Evolutionary conservation across 768 basidiomycete genomes (phyloP).

Genomic region (Chlorophyllum brunneum): DNA sequence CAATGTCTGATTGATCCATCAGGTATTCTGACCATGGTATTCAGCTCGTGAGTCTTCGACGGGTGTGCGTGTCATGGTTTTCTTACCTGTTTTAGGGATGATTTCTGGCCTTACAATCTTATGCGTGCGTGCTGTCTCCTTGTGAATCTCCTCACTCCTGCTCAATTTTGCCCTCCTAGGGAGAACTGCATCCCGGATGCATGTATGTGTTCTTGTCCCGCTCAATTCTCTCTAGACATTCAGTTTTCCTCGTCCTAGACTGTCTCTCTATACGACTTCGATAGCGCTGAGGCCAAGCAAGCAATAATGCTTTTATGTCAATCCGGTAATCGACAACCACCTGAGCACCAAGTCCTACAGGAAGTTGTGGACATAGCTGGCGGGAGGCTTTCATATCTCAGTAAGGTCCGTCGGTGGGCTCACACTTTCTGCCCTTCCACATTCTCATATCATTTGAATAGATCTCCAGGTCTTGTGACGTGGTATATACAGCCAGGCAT

Average conservation of each 20-base stretch:
- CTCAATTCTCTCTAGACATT: background rate
- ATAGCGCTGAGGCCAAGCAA: background rate
- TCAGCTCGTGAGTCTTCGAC: conserved; percentile 55
- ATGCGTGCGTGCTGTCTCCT: conserved; percentile 43
- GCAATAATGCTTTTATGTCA: background rate
- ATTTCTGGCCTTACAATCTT: conserved; percentile 75
- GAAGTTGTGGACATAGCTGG: background rate
- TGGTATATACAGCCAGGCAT: conserved; percentile 57
- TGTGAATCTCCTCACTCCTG: conserved; percentile 11
- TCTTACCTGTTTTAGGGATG: conserved; percentile 49
- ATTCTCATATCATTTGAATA: background rate
- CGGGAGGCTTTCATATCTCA: background rate
- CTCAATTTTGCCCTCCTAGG: conserved; percentile 32
- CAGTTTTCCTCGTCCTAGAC: background rate
- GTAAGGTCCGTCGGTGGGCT: background rate
- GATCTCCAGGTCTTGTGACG: conserved; percentile 29
- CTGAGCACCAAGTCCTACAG: background rate
- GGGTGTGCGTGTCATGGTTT: conserved; percentile 14
- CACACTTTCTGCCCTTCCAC: background rate
- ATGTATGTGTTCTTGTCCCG: background rate
- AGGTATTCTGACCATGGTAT: conserved; percentile 79
- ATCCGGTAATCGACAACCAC: background rate
- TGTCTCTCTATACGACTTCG: background rate
- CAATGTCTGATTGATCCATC: background rate
- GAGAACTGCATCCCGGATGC: conserved; percentile 55